phyloP scores from a whole-genome alignment of 2,329 filamentous ascomycete genomes.

The Pseudogymnoascus sp. region DNA sequence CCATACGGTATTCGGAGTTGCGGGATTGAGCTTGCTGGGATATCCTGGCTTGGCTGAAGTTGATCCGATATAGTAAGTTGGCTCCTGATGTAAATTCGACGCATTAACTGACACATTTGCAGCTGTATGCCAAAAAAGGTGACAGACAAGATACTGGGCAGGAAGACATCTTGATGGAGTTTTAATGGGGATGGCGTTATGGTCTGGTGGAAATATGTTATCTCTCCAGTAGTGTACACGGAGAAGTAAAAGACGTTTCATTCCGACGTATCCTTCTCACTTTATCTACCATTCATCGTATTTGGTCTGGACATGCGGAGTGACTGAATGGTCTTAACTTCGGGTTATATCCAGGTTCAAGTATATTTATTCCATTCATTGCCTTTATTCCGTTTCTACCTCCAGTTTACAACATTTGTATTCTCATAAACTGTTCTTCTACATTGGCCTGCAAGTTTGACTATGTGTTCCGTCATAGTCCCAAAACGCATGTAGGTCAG shows the following conservation, averaged over 20 bases:
- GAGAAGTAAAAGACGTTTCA: neutral
- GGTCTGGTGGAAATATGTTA: neutral
- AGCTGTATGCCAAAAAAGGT: conserved; percentile 68
- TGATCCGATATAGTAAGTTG: conserved; percentile 74
- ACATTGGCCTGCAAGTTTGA: neutral
- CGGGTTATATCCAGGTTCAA: neutral
- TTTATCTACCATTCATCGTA: neutral
- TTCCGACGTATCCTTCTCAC: neutral
- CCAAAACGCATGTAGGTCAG: neutral
- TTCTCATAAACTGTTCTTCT: neutral
- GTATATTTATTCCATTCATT: neutral
- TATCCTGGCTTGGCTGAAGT: conserved; percentile 72
- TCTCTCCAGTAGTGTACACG: conserved; percentile 10
- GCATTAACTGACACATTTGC: conserved; percentile 18
- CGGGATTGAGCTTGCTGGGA: conserved; percentile 77
- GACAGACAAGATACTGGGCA: conserved; percentile 51
- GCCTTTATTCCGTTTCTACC: neutral
- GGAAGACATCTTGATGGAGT: conserved; percentile 23
- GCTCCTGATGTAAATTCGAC: neutral
- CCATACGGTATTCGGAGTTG: conserved; percentile 84
- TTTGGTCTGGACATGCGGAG: neutral
- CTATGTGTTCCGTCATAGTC: neutral
- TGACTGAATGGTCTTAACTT: neutral
- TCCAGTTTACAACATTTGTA: neutral
- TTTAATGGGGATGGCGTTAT: neutral